Base-by-base conservation (phyloP, 345 rosid species). In the Dimocarpus longan region DNA sequence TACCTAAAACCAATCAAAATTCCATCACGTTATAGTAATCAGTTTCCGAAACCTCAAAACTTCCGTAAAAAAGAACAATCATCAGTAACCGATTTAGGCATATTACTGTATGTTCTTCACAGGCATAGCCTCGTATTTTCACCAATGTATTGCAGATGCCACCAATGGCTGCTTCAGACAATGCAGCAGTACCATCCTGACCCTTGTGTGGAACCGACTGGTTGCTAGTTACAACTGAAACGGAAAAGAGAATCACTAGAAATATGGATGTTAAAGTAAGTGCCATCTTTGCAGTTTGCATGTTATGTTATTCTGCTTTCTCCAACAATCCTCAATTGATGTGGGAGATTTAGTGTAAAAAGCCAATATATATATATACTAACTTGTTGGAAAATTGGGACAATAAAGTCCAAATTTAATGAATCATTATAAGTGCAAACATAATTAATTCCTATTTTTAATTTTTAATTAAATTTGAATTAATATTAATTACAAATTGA, bases 21-120 rank as follows among this genome's bases (percentile, higher is more conserved):
- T 37, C 19, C 11, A 24, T 24, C 57, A 67, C 66, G 39, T 22
- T 24, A 8, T 42, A 4, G 10, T 15, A 13, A 5, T 8, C 76
- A 48, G 78, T n/a, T 5, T 28, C 71, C 48, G 19, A 32, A 64
- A 46, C 62, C 70, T 26, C 57, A 24, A 9, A 16, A 60, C 60
- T 75, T 65, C 44, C 1, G 37, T 32, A 32, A 32, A 11, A 46
- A 46, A 0, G 52, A 46, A 3, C 19, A 76, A 66, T 8, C 4
- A n/a, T 46, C 5, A n/a, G 12, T 18, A 7, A 6, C 7, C 15
- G 37, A n/a, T n/a, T 19, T n/a, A n/a, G 65, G 64, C 21, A 50
- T 0, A 76, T 19, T 76, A 83, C 85, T 4, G 15, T 73, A 74
- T 84, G 85, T 74, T 86, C 87, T 73, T 86, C 84, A 66, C 87